Percentiles rank a stretch among this genome's conserved stretches.
Conservation (phyloP, 306 rosid species). For the Prunus mongolica region DNA sequence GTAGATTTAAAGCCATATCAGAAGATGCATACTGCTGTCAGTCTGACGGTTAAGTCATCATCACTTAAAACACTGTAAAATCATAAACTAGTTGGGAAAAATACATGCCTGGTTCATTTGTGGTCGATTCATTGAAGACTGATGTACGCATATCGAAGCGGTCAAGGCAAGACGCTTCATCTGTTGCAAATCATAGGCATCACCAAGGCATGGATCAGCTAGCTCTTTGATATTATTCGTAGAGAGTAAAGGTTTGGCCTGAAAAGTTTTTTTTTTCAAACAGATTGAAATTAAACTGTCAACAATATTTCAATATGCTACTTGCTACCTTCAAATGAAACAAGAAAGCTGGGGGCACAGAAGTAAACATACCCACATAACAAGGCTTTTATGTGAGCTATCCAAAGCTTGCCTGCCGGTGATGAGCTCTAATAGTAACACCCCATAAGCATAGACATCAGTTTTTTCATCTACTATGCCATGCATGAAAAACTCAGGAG, state of each 20-base stretch:
- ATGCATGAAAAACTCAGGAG: constrained; percentile 99
- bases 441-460: constrained; percentile 92
- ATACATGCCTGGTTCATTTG: constrained; percentile 72
- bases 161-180: constrained; percentile 47
- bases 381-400: constrained; percentile 82
- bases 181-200: constrained; percentile 54
- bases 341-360: not conserved
- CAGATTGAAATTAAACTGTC: constrained; percentile 10
- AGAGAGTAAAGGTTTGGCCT: constrained; percentile 86
- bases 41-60: not conserved
- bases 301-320: not conserved
- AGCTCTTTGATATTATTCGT: constrained; percentile 45
- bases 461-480: constrained; percentile 98
- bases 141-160: constrained; percentile 78
- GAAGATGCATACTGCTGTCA: not conserved
- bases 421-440: constrained; percentile 79
- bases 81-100: not conserved
- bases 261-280: constrained; percentile 18
- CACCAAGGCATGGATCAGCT: constrained; percentile 56
- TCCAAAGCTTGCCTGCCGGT: constrained; percentile 90
- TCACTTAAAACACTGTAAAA: not conserved
- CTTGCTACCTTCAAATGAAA: not conserved
- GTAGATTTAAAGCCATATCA: not conserved
- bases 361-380: constrained; percentile 81
- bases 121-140: constrained; percentile 68